A percentile compares a stretch with the other conserved stretches of the same genome.
phyloP scores from a whole-genome alignment of 768 basidiomycete genomes.

The Russula earlei region DNA sequence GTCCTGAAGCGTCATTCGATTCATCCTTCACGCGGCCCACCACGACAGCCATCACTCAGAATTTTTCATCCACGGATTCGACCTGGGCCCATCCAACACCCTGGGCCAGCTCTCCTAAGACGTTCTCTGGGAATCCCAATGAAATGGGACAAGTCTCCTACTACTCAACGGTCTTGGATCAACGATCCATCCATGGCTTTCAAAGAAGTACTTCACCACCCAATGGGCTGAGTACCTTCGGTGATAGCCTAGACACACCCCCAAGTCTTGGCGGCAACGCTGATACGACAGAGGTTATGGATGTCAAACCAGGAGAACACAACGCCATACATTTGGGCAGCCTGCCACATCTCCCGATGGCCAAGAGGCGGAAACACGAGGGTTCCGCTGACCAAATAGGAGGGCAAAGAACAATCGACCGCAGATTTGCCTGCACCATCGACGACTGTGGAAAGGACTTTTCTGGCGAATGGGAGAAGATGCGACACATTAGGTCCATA shows the following conservation, averaged over 20 bases:
- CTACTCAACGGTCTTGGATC: background rate
- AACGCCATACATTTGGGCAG: background rate
- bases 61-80: background rate
- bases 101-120: background rate
- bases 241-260: background rate
- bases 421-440: slow-evolving; percentile 1
- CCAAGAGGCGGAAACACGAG: background rate
- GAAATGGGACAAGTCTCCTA: background rate
- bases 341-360: background rate
- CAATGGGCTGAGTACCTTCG: no score
- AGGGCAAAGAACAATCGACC: background rate
- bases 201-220: background rate
- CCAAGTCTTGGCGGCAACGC: background rate
- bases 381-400: background rate
- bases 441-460: slow-evolving; percentile 4
- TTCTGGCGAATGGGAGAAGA: slow-evolving; percentile 15
- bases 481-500: slow-evolving; percentile 9
- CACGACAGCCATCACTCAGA: background rate
- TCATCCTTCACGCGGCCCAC: background rate
- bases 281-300: background rate
- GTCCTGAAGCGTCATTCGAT: background rate
- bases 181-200: background rate
- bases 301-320: background rate
- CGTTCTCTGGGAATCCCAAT: background rate
- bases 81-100: no score